phyloP scores from a whole-genome alignment of 805 yeast genomes.

The Suhomyces xylopsoci region DNA sequence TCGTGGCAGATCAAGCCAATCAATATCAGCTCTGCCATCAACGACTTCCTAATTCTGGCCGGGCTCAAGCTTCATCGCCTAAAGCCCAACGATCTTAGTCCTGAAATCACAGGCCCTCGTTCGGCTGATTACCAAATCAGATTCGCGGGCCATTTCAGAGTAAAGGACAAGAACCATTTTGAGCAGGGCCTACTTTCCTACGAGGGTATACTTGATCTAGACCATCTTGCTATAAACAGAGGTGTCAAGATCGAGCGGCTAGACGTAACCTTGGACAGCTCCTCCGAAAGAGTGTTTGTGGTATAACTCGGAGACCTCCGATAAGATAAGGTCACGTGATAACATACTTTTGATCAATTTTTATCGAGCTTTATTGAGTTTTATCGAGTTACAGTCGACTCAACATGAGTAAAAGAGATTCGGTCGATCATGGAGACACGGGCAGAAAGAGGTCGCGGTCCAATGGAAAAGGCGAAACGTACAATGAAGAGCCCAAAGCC shows the following conservation, averaged over 20 bases:
- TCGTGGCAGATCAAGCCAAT: conserved; percentile 30
- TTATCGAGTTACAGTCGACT: no score
- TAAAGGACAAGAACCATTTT: conserved; percentile 17
- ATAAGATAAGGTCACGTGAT: not conserved
- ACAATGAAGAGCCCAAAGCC: not conserved
- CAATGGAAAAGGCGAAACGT: not conserved
- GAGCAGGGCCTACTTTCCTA: conserved; percentile 20
- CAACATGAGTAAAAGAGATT: not conserved
- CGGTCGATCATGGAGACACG: not conserved
- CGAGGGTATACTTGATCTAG: conserved; percentile 28
- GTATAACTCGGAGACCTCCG: not conserved
- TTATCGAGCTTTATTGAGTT: not conserved
- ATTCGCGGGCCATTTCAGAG: conserved; percentile 23
- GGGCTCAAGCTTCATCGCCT: conserved; percentile 27
- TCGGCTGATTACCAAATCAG: conserved; percentile 20
- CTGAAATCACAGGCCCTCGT: not conserved
- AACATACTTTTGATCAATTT: no score
- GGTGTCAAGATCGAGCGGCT: conserved; percentile 25
- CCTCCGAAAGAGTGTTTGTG: not conserved
- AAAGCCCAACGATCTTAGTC: conserved; percentile 22
- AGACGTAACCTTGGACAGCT: not conserved
- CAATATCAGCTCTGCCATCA: conserved; percentile 14
- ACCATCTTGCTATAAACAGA: conserved; percentile 28
- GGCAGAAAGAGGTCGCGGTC: not conserved
- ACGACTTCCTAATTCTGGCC: conserved; percentile 18